Conservation (phyloP, 768 basidiomycete genomes). For the Agrocybe praecox region DNA sequence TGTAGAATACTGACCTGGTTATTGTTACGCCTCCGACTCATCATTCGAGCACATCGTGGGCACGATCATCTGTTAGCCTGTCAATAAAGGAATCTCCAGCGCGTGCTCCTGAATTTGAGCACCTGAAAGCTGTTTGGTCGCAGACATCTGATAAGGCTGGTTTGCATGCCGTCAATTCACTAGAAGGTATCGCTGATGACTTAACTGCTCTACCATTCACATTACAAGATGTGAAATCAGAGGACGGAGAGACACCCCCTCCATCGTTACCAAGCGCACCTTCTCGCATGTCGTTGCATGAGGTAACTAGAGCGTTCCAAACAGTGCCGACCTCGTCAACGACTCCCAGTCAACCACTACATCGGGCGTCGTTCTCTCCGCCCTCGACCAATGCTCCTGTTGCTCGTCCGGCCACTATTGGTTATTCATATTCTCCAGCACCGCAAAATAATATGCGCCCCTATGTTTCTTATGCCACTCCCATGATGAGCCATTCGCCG, state of each 20-base stretch:
- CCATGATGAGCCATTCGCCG: constrained; percentile 75
- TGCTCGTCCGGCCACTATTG: constrained; percentile 38
- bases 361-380: constrained; percentile 49
- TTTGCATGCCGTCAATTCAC: constrained; percentile 70
- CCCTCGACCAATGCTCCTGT: constrained; percentile 48
- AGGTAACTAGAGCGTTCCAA: constrained; percentile 87
- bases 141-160: constrained; percentile 74
- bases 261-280: constrained; percentile 57
- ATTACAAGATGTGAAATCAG: constrained; percentile 84
- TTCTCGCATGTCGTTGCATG: constrained; percentile 78
- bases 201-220: constrained; percentile 78
- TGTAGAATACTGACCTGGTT: constrained; percentile 41
- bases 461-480: constrained; percentile 64
- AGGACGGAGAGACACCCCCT: constrained; percentile 82
- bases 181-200: constrained; percentile 85
- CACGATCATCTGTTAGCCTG: constrained; percentile 55
- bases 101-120: constrained; percentile 78
- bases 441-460: constrained; percentile 53
- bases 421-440: constrained; percentile 43
- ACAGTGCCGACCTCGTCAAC: constrained; percentile 72
- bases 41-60: constrained; percentile 49
- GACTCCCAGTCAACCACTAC: constrained; percentile 37
- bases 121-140: constrained; percentile 84
- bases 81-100: constrained; percentile 69
- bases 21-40: constrained; percentile 49